phyloP scores from a whole-genome alignment of 2,329 filamentous ascomycete species.

The Colletotrichum siamense region DNA sequence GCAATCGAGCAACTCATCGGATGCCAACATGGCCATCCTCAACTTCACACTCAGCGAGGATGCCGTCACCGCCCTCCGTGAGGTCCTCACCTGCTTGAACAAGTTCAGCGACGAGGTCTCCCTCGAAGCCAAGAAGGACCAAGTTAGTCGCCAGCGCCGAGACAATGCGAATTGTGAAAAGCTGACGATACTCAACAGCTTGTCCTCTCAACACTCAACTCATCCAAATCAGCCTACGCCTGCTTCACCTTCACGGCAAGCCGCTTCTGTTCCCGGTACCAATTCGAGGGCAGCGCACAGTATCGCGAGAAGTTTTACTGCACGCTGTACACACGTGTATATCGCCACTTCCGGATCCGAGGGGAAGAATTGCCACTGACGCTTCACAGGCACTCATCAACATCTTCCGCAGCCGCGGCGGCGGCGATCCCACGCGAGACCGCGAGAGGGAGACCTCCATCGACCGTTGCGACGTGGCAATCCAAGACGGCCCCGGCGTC shows the following conservation, averaged over 20 bases:
- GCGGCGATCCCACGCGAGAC: slow-evolving; percentile 61
- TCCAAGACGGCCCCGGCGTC: slow-evolving; percentile 73
- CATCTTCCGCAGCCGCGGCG: slow-evolving; percentile 71
- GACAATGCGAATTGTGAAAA: background rate
- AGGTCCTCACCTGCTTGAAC: slow-evolving; percentile 74
- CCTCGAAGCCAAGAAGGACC: slow-evolving; percentile 73
- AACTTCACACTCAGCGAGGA: slow-evolving; percentile 78
- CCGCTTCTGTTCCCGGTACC: slow-evolving; percentile 76
- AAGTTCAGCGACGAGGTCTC: slow-evolving; percentile 84
- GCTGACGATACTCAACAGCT: slow-evolving; percentile 51
- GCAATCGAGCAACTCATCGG: background rate
- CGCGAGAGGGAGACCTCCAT: slow-evolving; percentile 72
- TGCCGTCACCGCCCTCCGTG: slow-evolving; percentile 72
- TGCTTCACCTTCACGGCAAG: slow-evolving; percentile 71
- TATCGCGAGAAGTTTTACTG: slow-evolving; percentile 72
- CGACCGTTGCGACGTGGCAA: slow-evolving; percentile 75
- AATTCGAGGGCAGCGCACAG: slow-evolving; percentile 61
- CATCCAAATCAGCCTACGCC: slow-evolving; percentile 81
- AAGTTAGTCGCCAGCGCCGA: slow-evolving; percentile 47
- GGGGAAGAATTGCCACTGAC: background rate
- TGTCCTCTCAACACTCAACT: slow-evolving; percentile 76
- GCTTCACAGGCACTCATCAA: slow-evolving; percentile 66
- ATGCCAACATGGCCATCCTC: slow-evolving; percentile 61
- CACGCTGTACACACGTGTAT: slow-evolving; percentile 74
- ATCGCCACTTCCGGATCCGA: background rate